Evolutionary conservation across 345 rosid genomes (phyloP), one percentile per base, ranked within the genome.

Genomic region (Reutealis trisperma): DNA sequence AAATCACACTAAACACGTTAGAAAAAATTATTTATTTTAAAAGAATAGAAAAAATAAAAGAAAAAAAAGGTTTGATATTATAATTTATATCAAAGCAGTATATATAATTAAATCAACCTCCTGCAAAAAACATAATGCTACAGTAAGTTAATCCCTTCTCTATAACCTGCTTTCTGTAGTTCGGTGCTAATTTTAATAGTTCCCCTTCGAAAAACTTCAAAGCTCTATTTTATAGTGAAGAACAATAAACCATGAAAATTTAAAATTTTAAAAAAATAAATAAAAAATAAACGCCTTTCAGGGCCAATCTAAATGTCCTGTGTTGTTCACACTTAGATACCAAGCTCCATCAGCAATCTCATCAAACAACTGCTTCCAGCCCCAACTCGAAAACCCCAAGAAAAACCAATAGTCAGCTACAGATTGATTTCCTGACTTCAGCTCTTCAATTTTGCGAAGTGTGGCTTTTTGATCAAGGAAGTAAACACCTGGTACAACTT

Each of bases 341-440:
- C 99, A 96, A 70, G 90, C 90, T 73, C 99, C 99, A 71, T 74
- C 81, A 6, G 80, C 75, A 18, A 93, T 87, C 88, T 95, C 99
- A 66, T 85, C 75, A 41, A 86, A 87, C 73, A 96, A 73, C 83
- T 96, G 99, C 4, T 83, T 81, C 90, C 97, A 90, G 57, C 86
- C 87, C 99, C 99, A 96, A 78, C 88, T 84, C 0, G 97, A 84
- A 75, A 84, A 87, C 12, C 99, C 99, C 81, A 93, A 74, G 91
- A 96, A 96, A 81, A 96, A 93, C 96, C 97, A 96, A 78, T 89
- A 92, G 47, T 88, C 89, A 5, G 72, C n/a, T 2, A 88, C 59
- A 8, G 87, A 85, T 32, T 77, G 78, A 60, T 78, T 86, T 77
- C 88, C 88, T 5, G 84, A 78, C 78, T 81, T 89, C 21, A 91